Conservation (phyloP, 2,329 filamentous ascomycete genomes). For the Pyrenochaeta sp. region DNA sequence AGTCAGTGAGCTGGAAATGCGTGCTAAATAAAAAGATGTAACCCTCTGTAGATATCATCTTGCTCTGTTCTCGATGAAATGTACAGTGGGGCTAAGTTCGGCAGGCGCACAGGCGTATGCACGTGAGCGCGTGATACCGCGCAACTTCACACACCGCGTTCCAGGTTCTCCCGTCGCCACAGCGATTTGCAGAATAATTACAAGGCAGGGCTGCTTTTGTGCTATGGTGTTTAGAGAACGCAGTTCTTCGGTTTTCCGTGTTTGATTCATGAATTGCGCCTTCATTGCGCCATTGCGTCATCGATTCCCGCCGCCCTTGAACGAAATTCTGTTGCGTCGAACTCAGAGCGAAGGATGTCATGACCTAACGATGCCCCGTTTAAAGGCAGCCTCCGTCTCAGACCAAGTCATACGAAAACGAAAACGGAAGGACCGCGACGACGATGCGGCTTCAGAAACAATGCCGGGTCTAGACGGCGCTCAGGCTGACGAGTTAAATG, state of each 20-base stretch:
- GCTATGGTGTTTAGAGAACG: neutral
- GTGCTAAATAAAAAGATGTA: neutral
- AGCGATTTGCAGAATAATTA: neutral
- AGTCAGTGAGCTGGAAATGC: neutral
- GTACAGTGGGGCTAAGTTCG: neutral
- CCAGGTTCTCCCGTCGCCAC: neutral
- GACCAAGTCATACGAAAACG: constrained; percentile 56
- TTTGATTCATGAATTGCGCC: neutral
- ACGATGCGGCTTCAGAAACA: constrained; percentile 20
- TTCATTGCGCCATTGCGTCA: constrained; percentile 32
- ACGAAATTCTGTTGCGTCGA: constrained; percentile 4
- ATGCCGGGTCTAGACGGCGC: constrained; percentile 13
- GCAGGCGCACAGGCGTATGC: neutral
- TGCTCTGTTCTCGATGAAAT: neutral
- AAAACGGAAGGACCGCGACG: constrained; percentile 47
- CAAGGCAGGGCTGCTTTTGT: neutral
- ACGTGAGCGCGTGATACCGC: constrained; percentile 25
- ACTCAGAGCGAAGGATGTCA: constrained; percentile 13
- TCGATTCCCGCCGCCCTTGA: constrained; percentile 22
- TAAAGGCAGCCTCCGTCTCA: constrained; percentile 57
- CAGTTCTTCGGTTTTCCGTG: neutral
- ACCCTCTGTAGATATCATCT: neutral
- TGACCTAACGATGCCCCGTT: constrained; percentile 26
- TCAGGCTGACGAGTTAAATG: constrained; percentile 14
- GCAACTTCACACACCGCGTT: constrained; percentile 7